phyloP scores from a whole-genome alignment of 306 rosid genomes.

The Acacia melanoxylon region DNA sequence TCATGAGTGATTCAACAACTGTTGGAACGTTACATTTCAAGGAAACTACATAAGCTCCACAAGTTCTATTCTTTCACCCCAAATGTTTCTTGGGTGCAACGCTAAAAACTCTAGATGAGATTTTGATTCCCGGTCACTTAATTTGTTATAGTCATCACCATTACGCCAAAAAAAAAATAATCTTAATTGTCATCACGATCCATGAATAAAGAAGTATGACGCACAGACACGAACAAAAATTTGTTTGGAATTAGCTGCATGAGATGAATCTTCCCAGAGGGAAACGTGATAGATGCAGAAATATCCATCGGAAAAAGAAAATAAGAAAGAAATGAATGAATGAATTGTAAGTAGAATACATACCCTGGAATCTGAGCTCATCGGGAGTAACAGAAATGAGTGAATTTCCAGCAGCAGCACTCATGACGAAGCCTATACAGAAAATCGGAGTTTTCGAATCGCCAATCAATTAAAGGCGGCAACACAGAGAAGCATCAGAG shows the following conservation, averaged over 20 bases:
- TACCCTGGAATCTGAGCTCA: constrained; percentile 84
- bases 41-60: not conserved
- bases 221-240: not conserved
- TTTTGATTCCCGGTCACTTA: not conserved
- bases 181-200: not conserved
- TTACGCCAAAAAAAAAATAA: not conserved
- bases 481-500: not conserved
- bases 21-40: not conserved
- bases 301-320: not conserved
- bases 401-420: constrained; percentile 41
- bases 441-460: constrained; percentile 20
- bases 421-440: constrained; percentile 49
- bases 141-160: not conserved
- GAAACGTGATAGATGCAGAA: not conserved
- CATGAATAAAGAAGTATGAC: not conserved
- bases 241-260: not conserved
- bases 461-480: constrained; percentile 21
- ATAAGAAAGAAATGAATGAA: not conserved
- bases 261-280: not conserved
- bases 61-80: not conserved
- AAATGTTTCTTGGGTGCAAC: not conserved
- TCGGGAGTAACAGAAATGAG: constrained; percentile 70
- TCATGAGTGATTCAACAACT: not conserved
- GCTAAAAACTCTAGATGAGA: not conserved
- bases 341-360: not conserved